Evolutionary conservation across 2,329 filamentous ascomycete genomes (phyloP), one percentile per base, ranked within the genome.

Genomic region (Xylaria multiplex): DNA sequence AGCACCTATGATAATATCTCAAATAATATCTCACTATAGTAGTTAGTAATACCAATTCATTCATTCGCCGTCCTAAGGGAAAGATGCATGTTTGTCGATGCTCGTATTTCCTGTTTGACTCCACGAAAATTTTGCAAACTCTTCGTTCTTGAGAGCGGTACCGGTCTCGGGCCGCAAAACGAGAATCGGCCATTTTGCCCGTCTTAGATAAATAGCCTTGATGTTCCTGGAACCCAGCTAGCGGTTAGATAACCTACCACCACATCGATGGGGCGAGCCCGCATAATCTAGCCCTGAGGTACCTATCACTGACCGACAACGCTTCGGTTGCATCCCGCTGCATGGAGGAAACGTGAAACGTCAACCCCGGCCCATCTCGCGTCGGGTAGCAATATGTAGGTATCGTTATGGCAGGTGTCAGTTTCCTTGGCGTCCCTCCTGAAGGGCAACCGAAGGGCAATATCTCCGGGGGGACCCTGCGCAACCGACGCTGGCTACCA

Each of bases 351-450:
- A 42, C 32, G 53, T 48, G 59, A 50, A 54, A 59, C 35, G 55
- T 46, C 11, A 62, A 54, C 46, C 55, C 50, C 30, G 30, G 59
- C 46, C 49, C 55, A 59, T 54, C 65, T 42, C 53, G 46, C 37
- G 16, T 16, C 55, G 40, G 46, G 43, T 32, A 45, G 27, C 27
- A 22, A 61, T 52, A 54, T 52, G 22, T 52, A 45, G n/a, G 46
- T 42, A 54, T 60, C 37, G 22, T 64, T 49, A 60, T 55, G 59
- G 50, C 66, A 59, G 66, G 59, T 56, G 49, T 59, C 59, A 62
- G 11, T 56, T 68, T 52, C 43, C 53, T 62, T 65, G 59, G 54
- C 59, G 13, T 48, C n/a, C 53, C 62, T 59, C 49, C 50, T 32
- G 49, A 57, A 53, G 45, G 58, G 8, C 54, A 42, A 43, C 56